Conservation (phyloP, 352 stramenopile species). For the Globisporangium takayamanum region DNA sequence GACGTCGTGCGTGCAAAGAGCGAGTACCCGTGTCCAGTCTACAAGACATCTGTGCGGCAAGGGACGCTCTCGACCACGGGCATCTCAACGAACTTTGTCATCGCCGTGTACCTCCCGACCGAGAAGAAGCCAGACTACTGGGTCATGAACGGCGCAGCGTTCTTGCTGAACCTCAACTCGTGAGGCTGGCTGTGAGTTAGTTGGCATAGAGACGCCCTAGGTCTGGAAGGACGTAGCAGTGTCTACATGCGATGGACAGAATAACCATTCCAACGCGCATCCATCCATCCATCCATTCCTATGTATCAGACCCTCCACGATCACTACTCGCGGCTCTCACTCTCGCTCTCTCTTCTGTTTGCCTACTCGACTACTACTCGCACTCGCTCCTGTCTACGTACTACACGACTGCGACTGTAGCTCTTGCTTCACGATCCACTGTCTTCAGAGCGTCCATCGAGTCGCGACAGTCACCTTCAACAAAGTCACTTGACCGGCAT, state of each 20-base stretch:
- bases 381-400: not conserved
- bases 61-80: conserved; percentile 90
- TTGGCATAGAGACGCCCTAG: no score
- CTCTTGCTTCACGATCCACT: no score
- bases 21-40: conserved; percentile 90
- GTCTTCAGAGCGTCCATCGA: not conserved
- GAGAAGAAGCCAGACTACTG: conserved; percentile 81
- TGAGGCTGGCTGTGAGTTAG: conserved; percentile 22
- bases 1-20: conserved; percentile 53
- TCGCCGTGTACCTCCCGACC: conserved; percentile 88
- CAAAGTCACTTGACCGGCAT: no score
- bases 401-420: no score
- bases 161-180: conserved; percentile 89
- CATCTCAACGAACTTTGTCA: conserved; percentile 93
- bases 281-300: no score
- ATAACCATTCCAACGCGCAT: no score
- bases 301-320: no score
- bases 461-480: not conserved
- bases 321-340: no score
- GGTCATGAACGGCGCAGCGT: conserved; percentile 90
- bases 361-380: not conserved
- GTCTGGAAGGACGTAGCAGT: no score
- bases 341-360: not conserved
- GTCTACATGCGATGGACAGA: no score
- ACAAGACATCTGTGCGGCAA: conserved; percentile 92